Evolutionary conservation across 805 yeast species (phyloP).

Genomic region (Metschnikowia orientalis): DNA sequence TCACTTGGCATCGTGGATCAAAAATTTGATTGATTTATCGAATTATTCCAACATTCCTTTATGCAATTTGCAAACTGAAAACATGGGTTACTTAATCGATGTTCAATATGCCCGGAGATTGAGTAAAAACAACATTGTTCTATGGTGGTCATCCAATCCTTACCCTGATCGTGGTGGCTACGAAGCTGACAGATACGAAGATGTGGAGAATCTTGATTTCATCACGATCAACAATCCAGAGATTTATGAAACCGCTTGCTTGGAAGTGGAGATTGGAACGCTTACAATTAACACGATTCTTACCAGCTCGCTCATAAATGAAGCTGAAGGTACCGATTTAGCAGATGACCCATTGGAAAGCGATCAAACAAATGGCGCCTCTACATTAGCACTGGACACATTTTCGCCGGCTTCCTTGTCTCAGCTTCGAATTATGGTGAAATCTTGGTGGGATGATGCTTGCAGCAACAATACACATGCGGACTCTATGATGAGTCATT

Average conservation of each 20-base stretch:
- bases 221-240: slow-evolving; percentile 76
- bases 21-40: slow-evolving; percentile 60
- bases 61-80: slow-evolving; percentile 78
- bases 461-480: slow-evolving; percentile 62
- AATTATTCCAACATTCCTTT: slow-evolving; percentile 77
- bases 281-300: slow-evolving; percentile 81
- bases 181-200: slow-evolving; percentile 56
- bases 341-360: slow-evolving; percentile 43
- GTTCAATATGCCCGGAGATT: slow-evolving; percentile 79
- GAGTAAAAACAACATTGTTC: slow-evolving; percentile 56
- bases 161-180: slow-evolving; percentile 81
- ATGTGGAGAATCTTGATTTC: slow-evolving; percentile 58
- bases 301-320: slow-evolving; percentile 78
- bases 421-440: slow-evolving; percentile 69
- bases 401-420: slow-evolving; percentile 72
- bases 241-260: slow-evolving; percentile 66
- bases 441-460: slow-evolving; percentile 93
- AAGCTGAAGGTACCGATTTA: slow-evolving; percentile 80
- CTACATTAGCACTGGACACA: slow-evolving; percentile 72
- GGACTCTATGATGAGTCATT: slow-evolving; percentile 74
- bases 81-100: slow-evolving; percentile 76
- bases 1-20: slow-evolving; percentile 68
- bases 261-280: slow-evolving; percentile 77
- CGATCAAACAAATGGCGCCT: slow-evolving; percentile 38
- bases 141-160: slow-evolving; percentile 92